Evolutionary conservation across 2,329 filamentous ascomycete genomes (phyloP).

Genomic region (Ceratocystis albifundus): DNA sequence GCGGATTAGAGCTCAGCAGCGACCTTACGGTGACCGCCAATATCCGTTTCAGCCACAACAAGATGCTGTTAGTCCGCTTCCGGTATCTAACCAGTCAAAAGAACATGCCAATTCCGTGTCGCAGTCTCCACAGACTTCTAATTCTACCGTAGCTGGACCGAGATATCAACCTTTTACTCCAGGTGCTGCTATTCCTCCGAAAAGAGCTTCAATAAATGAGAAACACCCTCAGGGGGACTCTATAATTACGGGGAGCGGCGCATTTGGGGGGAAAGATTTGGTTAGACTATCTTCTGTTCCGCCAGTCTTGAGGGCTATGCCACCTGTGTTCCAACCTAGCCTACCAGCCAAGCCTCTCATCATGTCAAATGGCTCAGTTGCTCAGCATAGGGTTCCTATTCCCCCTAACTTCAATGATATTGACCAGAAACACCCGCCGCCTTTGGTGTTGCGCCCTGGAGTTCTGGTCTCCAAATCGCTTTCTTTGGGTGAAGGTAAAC

Average conservation of each 20-base stretch:
- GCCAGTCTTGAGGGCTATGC: neutral
- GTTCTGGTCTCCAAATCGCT: slow-evolving; percentile 1
- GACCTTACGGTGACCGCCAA: slow-evolving; percentile 16
- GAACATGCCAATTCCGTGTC: neutral
- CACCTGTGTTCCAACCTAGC: neutral
- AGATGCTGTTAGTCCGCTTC: neutral
- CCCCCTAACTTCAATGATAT: neutral
- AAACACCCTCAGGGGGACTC: neutral
- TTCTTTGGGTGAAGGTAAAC: neutral
- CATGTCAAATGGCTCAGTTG: neutral
- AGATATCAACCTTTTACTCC: slow-evolving; percentile 20
- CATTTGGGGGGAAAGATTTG: neutral
- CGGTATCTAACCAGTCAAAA: neutral
- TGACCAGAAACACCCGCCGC: neutral
- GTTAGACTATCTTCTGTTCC: neutral
- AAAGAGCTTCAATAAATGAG: neutral
- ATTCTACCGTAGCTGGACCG: neutral
- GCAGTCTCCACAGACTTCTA: neutral
- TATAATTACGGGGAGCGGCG: neutral
- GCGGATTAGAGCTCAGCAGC: slow-evolving; percentile 9
- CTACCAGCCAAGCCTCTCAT: neutral
- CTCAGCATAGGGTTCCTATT: neutral
- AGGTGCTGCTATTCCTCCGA: neutral
- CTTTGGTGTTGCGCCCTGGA: slow-evolving; percentile 14
- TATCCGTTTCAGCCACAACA: slow-evolving; percentile 23